Percentiles rank a stretch among this genome's conserved stretches.
These are phyloP conservation scores for Chaetomiaceae sp. DNA, from an alignment of 2,329 filamentous ascomycete species.

Conservation along the genomic window DNA sequence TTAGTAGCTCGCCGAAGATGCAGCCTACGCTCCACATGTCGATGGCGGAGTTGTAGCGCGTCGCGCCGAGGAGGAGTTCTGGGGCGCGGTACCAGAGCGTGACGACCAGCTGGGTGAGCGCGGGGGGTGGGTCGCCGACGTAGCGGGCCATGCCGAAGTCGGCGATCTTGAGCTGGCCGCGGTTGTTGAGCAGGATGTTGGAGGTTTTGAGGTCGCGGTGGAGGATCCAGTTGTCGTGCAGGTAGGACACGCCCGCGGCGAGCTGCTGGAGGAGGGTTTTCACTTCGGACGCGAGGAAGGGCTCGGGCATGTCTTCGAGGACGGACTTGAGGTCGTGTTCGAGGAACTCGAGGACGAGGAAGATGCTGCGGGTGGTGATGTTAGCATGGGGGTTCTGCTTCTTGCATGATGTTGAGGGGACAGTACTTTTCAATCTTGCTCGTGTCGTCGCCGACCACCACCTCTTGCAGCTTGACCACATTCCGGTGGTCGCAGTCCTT, in stretches of 20 bases:
- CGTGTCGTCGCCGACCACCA: constrained; percentile 68
- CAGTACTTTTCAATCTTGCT: constrained; percentile 49
- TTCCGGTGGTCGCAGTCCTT: constrained; percentile 76
- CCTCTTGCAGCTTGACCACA: constrained; percentile 75
- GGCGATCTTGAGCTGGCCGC: constrained; percentile 88
- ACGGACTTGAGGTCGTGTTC: constrained; percentile 95
- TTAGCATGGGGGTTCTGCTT: constrained; percentile 25
- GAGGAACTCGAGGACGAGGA: constrained; percentile 93
- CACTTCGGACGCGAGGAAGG: constrained; percentile 85
- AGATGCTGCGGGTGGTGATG: constrained; percentile 57
- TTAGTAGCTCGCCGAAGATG: constrained; percentile 88
- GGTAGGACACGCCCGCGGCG: constrained; percentile 71
- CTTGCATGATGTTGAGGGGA: neutral
- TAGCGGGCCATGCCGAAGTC: constrained; percentile 98
- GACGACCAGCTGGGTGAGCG: constrained; percentile 87
- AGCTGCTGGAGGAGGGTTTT: constrained; percentile 88
- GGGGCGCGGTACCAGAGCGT: constrained; percentile 96
- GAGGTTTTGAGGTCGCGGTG: constrained; percentile 92
- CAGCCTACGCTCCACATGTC: constrained; percentile 98
- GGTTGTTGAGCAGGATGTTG: constrained; percentile 92
- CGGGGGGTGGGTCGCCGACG: constrained; percentile 69
- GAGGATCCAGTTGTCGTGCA: constrained; percentile 86
- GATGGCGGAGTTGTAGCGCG: constrained; percentile 68
- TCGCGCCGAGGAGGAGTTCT: constrained; percentile 78
- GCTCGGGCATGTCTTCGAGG: constrained; percentile 89